Conservation (phyloP, 148 eudicot genomes). For the Cornus florida region DNA sequence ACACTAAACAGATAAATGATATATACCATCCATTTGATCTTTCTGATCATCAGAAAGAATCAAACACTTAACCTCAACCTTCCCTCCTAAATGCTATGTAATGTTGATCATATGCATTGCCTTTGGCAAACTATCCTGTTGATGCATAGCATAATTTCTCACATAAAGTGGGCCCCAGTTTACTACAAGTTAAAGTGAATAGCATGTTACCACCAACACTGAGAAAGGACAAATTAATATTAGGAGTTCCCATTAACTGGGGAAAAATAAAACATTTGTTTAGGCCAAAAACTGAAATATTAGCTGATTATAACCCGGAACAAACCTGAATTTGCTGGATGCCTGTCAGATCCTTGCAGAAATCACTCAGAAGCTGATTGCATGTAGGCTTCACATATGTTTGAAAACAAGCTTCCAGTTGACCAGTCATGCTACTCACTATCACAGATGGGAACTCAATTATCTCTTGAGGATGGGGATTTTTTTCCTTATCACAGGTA, state of each 20-base stretch:
- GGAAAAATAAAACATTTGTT: neutral
- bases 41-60: too few species aligned
- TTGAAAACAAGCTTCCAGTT: constrained; percentile 79
- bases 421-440: constrained; percentile 78
- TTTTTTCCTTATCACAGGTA: constrained; percentile 79
- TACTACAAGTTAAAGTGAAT: too few species aligned
- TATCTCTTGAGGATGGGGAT: constrained; percentile 90
- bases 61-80: too few species aligned
- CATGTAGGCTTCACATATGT: constrained; percentile 87
- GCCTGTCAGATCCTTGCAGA: constrained; percentile 96
- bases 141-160: neutral
- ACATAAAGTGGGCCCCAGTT: too few species aligned
- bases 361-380: constrained; percentile 71
- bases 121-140: too few species aligned
- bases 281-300: neutral
- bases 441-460: constrained; percentile 96
- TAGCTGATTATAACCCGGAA: neutral
- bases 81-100: too few species aligned
- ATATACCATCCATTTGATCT: neutral
- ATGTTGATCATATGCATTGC: too few species aligned
- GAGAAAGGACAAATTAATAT: too few species aligned
- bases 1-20: neutral
- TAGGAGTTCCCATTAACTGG: neutral
- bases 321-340: constrained; percentile 93
- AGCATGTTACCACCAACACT: too few species aligned